Evolutionary conservation across 2,329 filamentous ascomycete genomes (phyloP).

Genomic region (Colletotrichum orchidophilum): DNA sequence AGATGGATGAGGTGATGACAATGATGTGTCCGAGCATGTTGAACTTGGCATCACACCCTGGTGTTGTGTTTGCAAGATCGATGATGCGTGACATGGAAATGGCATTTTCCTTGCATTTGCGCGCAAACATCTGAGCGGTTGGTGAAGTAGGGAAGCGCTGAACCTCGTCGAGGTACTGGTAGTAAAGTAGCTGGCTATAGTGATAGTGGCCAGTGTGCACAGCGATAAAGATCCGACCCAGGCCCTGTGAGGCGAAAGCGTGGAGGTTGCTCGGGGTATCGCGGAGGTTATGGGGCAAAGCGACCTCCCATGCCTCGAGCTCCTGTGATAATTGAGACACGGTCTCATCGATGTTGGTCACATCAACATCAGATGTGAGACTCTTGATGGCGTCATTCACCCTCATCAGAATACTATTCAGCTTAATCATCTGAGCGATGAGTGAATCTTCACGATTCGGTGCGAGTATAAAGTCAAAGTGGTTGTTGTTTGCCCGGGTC

Average conservation of each 20-base stretch:
- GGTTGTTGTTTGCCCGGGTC: slow-evolving; percentile 35
- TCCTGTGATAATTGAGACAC: slow-evolving; percentile 43
- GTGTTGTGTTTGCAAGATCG: slow-evolving; percentile 46
- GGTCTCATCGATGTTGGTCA: slow-evolving; percentile 41
- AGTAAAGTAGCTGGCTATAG: slow-evolving; percentile 57
- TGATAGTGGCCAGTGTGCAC: slow-evolving; percentile 58
- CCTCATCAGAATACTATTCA: slow-evolving; percentile 46
- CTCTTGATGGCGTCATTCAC: slow-evolving; percentile 47
- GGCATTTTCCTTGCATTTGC: slow-evolving; percentile 51
- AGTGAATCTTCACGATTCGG: slow-evolving; percentile 35
- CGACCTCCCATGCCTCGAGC: slow-evolving; percentile 47
- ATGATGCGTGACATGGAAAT: slow-evolving; percentile 50
- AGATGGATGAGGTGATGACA: slow-evolving; percentile 56
- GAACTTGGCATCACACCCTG: slow-evolving; percentile 52
- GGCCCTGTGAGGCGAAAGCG: slow-evolving; percentile 46
- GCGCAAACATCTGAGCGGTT: slow-evolving; percentile 42
- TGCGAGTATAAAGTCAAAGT: slow-evolving; percentile 34
- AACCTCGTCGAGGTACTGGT: slow-evolving; percentile 50
- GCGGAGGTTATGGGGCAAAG: slow-evolving; percentile 45
- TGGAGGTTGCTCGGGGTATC: slow-evolving; percentile 51
- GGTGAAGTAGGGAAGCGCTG: slow-evolving; percentile 38
- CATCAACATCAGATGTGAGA: slow-evolving; percentile 30
- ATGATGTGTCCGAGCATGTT: slow-evolving; percentile 56
- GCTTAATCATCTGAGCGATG: slow-evolving; percentile 38
- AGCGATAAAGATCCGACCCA: slow-evolving; percentile 54